Evolutionary conservation across 257 asterid genomes (phyloP), one percentile per base, ranked within the genome.

Genomic region (Solanum stenotomum): DNA sequence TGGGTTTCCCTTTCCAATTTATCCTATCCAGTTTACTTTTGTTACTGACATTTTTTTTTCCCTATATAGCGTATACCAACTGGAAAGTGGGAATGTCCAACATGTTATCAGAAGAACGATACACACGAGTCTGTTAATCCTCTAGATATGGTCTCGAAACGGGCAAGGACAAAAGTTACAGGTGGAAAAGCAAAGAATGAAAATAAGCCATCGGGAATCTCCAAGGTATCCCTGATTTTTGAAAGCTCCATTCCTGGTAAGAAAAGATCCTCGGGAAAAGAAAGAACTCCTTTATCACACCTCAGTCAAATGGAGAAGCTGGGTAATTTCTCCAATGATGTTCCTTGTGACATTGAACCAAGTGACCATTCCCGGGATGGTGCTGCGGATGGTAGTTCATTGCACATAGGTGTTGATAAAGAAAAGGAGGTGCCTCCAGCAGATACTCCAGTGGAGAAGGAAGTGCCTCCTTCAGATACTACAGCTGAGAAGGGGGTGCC

Each of bases 21-120:
- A 87, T 82, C 65, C 72, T n/a, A 84, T 27, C 44, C 20, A 49
- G 44, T 82, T 82, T 31, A 29, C 20, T 49, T 82, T 82, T 82
- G 86, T 49, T 49, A 49, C 86, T 49, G 86, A 82, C 25, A 31
- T 29, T 16, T 31, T 31, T 46, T 31, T 20, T 20, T 8, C 82
- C 85, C 33, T 82, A 77, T 90, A 40, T 87, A 95, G 98, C 93
- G 92, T 70, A 92, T 94, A 75, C 98, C 98, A 49, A 90, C 88
- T 49, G 98, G 98, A 74, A 91, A 91, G 91, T 95, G 98, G 98
- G 94, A 92, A 90, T 96, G 98, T 86, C 95, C 96, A 78, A 89
- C 76, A 75, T 95, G 98, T 91, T 59, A 86, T 87, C 88, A 88
- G 74, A 91, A 88, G 88, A 89, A 90, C 38, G 91, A 91, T 84